Base-by-base conservation (phyloP, 768 basidiomycete species). In the Clavulina sp. region DNA sequence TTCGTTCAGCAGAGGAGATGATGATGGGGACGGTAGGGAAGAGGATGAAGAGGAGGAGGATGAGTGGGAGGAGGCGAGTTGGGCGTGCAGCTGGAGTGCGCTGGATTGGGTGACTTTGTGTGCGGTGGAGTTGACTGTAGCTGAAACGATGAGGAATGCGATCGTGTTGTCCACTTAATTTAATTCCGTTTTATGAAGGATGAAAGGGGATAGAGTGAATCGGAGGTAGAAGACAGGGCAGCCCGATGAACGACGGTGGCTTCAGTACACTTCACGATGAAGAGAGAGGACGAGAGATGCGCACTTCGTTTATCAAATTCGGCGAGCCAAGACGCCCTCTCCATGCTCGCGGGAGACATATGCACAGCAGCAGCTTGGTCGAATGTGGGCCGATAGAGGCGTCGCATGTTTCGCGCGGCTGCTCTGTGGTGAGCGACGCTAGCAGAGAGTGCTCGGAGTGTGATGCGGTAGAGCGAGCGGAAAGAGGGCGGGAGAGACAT, bases 81-180 rank as follows among this genome's bases (percentile, higher is more conserved):
- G 53, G 31, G 32, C 41, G 24, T 54, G 50, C 7, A 41, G 36
- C 4, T 52, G 28, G 19, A 26, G 30, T 6, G 56, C 33, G 38
- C 57, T 34, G 47, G 57, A 57, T 18, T 52, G 51, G 19, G 41
- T 49, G 28, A 57, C 36, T 44, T 43, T 49, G 51, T 53, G 53
- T 4, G 46, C 38, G 9, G 32, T 40, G 33, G 52, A 48, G 7
- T 36, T 31, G 18, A 49, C 41, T 21, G 40, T 54, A 21, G 57
- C 51, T 16, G 57, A 56, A 16, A 23, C 21, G 33, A 48, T 13
- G n/a, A 58, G 41, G 18, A 58, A 50, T n/a, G 32, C 40, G 13
- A 58, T 38, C 5, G 57, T 58, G 13, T 34, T 47, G 49, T 58
- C 57, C 52, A 57, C 57, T 58, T 24, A n/a, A 5, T 19, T 18